Evolutionary conservation across 192 early-diverging fungal genomes (phyloP), one percentile per base, ranked within the genome.

Genomic region (Coemansia sp.): DNA sequence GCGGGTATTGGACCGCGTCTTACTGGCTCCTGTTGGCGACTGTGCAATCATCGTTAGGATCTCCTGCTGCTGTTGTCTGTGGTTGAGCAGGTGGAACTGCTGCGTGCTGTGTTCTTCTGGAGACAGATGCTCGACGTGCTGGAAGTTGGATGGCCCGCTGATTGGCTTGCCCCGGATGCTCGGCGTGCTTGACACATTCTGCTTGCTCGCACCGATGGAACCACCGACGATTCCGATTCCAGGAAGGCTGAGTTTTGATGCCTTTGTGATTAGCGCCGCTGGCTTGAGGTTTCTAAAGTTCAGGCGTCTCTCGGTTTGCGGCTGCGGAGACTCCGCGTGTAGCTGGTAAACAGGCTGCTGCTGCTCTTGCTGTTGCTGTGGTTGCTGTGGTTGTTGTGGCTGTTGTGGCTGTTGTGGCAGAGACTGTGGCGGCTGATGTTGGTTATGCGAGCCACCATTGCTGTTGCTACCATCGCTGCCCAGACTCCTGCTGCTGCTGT

Each of bases 41-140:
- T 79, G 64, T 25, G 64, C 58, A 21, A 79, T 68, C 56, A 79
- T 71, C 57, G 77, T 71, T 34, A 79, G 45, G n/a, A 79, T 79
- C 52, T 74, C 77, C 40, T 33, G 63, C 71, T 79, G 71, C 58
- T 79, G 77, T 37, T 79, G 71, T 53, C 77, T 67, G 42, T 79
- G 77, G 71, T 79, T 79, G 62, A 72, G 72, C 59, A 79, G 60
- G 57, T 79, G 77, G 65, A 70, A 79, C 66, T 75, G 73, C 63
- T 81, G 70, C 78, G 65, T 67, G 57, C 70, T 66, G 63, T 71
- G 59, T 31, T 74, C 72, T 7, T 57, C 61, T 13, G 77, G 68
- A 20, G 68, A 71, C 39, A 80, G 52, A 37, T 80, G 77, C 52
- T 75, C 77, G 30, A 80, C 77, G 29, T 80, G 77, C 66, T 74